Evolutionary conservation across 305 asterid genomes (phyloP).

Genomic region (Solanum chacoense): DNA sequence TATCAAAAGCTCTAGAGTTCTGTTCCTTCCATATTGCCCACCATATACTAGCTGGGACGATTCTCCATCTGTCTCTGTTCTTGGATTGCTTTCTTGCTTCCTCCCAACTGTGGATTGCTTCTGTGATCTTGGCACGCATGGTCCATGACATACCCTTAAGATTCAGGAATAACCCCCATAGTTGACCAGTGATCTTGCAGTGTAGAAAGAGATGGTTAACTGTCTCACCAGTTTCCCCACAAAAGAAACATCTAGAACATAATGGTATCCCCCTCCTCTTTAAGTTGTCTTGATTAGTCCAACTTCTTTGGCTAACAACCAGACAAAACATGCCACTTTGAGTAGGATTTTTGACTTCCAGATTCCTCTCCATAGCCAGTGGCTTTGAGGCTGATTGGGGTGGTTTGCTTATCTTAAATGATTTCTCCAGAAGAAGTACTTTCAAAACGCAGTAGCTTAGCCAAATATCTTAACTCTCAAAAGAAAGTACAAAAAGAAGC

Average conservation of each 20-base stretch:
- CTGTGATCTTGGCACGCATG: neutral
- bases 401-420: neutral
- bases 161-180: neutral
- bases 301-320: neutral
- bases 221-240: neutral
- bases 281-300: neutral
- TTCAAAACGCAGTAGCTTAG: neutral
- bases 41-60: neutral
- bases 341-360: neutral
- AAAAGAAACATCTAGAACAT: neutral
- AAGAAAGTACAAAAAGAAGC: neutral
- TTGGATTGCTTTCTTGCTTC: neutral
- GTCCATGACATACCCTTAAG: neutral
- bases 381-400: neutral
- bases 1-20: neutral
- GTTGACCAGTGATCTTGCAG: neutral
- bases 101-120: neutral
- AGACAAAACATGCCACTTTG: neutral
- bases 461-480: neutral
- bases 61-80: neutral
- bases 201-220: neutral
- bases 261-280: neutral
- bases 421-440: neutral
- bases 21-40: neutral
- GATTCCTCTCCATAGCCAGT: neutral